Evolutionary conservation across 164 flowering plant species (phyloP), one percentile per base, ranked within the genome.

Genomic region (Pachysandra terminalis): DNA sequence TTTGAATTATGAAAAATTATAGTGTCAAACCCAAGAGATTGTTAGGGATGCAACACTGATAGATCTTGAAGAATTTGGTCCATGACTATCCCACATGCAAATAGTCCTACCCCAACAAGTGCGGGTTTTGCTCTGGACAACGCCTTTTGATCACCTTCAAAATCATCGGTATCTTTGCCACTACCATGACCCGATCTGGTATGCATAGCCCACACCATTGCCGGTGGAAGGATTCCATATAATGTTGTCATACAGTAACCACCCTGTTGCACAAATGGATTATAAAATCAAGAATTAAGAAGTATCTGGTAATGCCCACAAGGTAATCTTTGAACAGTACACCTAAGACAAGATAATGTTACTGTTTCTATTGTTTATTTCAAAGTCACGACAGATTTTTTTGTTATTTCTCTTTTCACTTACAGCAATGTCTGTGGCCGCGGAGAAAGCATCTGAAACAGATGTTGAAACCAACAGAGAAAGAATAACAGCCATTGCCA

Each of bases 171-270:
- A 26, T 19, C 70, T 3, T n/a, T 45, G 52, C 27, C 48, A n/a
- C 6, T 17, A n/a, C 19, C 58, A 5, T 27, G 27, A 23, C 14
- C 56, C 71, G 80, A 72, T 74, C 40, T 75, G 32, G 63, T 45
- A 19, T 70, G 64, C 86, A 87, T 77, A 19, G 83, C 85, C 91
- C 86, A 89, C 5, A 94, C 97, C 94, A 91, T 91, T 52, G 86
- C 89, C 9, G 94, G 94, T 23, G 97, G 97, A 25, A 91, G 86
- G 67, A 89, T 81, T 64, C 97, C 97, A 75, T 82, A 88, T 13
- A 87, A 68, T 71, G 83, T 70, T 35, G 86, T 82, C 94, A 90
- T 86, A 68, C 92, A 88, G 66, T 87, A 86, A n/a, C 94, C 94
- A 10, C 97, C 92, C 92, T 90, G 72, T 52, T 68, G 54, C 77